Evolutionary conservation across 2,329 filamentous ascomycete genomes (phyloP), one percentile per base, ranked within the genome.

Genomic region (Septoria linicola): DNA sequence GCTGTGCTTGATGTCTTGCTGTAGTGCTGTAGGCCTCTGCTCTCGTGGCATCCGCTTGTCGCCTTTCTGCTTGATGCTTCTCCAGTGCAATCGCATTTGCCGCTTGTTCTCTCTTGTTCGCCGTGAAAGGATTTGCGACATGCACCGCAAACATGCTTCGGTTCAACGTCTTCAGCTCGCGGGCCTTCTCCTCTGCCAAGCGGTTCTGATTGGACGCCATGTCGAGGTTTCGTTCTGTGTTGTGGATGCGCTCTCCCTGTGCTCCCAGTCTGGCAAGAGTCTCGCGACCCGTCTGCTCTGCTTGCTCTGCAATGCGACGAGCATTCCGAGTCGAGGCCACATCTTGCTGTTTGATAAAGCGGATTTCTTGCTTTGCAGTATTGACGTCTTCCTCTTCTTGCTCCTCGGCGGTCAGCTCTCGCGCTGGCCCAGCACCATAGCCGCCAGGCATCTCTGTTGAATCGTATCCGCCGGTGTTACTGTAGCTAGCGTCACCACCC

Each of bases 151-250:
- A 96, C 89, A 96, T 95, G 74, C 85, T 90, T 57, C 86, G 79
- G 71, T 96, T 95, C 42, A 95, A 76, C 1, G 82, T 88, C 74
- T 92, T 92, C 31, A 96, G 75, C 66, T 96, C 89, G 41, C 83
- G 81, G 1, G 89, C 86, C 62, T 88, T 87, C 59, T 91, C 88
- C 61, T 90, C 84, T 0, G 88, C 88, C 53, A 87, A 75, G 51
- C 83, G 81, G 62, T 88, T 88, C 66, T 90, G 84, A 57, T 85
- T 85, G 16, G 60, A 61, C 3, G 89, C 87, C 58, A 88, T 76
- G 62, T 96, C 89, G 51, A 96, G 78, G 63, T 92, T 89, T 70
- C 82, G 82, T 69, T 95, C 88, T 0, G 87, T 88, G 65, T 91
- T 89, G 67, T 91, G 82, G 49, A 95, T 79, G 13, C 85, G 80